phyloP scores from a whole-genome alignment of 768 basidiomycete genomes.

The Lentinula boryana region DNA sequence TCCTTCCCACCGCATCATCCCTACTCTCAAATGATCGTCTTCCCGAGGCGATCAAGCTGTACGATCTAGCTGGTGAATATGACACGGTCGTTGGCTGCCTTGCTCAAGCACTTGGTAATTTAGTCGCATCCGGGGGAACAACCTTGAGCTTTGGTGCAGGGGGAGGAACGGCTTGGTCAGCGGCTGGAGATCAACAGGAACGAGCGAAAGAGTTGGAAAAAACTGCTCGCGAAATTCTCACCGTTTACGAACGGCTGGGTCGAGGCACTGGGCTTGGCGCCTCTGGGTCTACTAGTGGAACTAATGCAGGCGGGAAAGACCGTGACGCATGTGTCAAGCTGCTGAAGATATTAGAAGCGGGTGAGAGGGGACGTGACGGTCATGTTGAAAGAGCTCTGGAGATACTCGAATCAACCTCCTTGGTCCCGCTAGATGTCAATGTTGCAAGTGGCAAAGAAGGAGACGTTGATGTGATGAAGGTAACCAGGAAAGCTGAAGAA shows the following conservation, averaged over 20 bases:
- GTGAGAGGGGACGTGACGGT: conserved; percentile 67
- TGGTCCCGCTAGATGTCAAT: conserved; percentile 70
- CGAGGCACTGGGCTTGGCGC: neutral
- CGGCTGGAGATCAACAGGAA: conserved; percentile 33
- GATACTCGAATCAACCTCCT: conserved; percentile 83
- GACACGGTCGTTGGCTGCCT: conserved; percentile 83
- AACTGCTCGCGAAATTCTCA: conserved; percentile 72
- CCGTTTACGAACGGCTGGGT: conserved; percentile 59
- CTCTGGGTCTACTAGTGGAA: conserved; percentile 15
- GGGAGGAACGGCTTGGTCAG: neutral
- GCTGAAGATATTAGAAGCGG: conserved; percentile 75
- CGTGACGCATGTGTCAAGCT: conserved; percentile 70
- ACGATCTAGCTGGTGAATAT: conserved; percentile 92
- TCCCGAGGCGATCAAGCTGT: conserved; percentile 89
- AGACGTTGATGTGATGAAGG: conserved; percentile 66
- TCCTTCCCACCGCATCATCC: conserved; percentile 75
- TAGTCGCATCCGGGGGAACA: conserved; percentile 37
- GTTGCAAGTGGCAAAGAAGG: neutral
- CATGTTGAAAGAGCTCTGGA: conserved; percentile 25
- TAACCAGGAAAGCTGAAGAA: conserved; percentile 81
- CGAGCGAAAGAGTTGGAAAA: conserved; percentile 64
- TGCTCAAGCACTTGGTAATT: conserved; percentile 81
- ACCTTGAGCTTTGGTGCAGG: neutral
- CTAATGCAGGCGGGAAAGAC: conserved; percentile 68
- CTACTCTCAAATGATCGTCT: conserved; percentile 81